A percentile compares a stretch with the other conserved stretches of the same genome.
Conservation (phyloP, 331 rosid species). For the Quercus tomentella region DNA sequence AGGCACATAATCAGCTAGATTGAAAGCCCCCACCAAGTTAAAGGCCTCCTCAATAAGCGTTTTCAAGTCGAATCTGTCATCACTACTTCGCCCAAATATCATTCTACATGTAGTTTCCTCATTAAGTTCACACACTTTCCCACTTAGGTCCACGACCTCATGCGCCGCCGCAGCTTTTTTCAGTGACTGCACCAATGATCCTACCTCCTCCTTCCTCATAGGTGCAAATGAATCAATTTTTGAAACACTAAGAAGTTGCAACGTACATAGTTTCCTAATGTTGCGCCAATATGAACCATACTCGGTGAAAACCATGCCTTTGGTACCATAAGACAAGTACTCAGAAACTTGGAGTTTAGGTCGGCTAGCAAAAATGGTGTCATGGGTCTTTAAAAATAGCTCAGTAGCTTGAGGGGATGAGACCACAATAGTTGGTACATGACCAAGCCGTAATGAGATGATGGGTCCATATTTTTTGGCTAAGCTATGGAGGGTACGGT, state of each 20-base stretch:
- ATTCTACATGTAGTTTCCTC: too few species aligned
- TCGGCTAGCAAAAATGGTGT: slow-evolving; percentile 18
- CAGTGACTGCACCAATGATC: neutral
- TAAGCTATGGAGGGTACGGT: slow-evolving; percentile 10
- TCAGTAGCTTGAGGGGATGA: slow-evolving; percentile 12
- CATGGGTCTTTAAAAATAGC: too few species aligned
- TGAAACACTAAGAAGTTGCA: slow-evolving; percentile 18
- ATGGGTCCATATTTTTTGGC: slow-evolving; percentile 42
- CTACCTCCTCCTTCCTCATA: slow-evolving; percentile 10
- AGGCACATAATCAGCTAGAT: slow-evolving; percentile 38
- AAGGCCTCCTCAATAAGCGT: neutral
- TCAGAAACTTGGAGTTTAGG: slow-evolving; percentile 12
- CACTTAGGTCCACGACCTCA: too few species aligned
- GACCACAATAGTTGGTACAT: slow-evolving; percentile 7
- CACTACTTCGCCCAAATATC: too few species aligned
- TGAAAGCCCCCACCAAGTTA: slow-evolving; percentile 20
- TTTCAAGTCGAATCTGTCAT: slow-evolving; percentile 19
- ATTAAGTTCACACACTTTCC: too few species aligned
- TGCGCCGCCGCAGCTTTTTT: too few species aligned
- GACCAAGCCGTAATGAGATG: slow-evolving; percentile 36
- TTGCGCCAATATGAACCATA: slow-evolving; percentile 41
- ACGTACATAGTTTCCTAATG: slow-evolving; percentile 22
- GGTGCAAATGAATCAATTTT: slow-evolving; percentile 17
- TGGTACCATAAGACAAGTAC: slow-evolving; percentile 15
- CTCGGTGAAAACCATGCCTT: slow-evolving; percentile 17